These are phyloP conservation scores for Pseudogymnoascus sp. DNA, from an alignment of 2,329 filamentous ascomycete species.

Conservation along the genomic window DNA sequence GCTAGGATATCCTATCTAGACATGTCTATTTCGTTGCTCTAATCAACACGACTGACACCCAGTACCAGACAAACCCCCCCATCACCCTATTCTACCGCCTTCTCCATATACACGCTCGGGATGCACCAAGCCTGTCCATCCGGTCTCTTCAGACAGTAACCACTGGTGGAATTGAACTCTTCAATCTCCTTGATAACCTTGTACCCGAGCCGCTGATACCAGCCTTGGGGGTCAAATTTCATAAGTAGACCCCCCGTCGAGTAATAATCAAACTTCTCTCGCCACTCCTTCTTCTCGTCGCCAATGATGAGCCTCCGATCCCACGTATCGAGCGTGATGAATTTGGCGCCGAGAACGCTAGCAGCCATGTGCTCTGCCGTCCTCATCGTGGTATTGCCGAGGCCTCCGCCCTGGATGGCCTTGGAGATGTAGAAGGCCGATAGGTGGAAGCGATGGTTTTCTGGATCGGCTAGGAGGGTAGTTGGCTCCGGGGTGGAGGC, in stretches of 20 bases:
- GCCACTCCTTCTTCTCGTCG: slow-evolving; percentile 14
- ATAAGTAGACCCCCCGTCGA: neutral
- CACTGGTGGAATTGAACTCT: neutral
- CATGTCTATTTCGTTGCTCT: neutral
- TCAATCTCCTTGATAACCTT: slow-evolving; percentile 6
- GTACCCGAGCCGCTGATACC: slow-evolving; percentile 5
- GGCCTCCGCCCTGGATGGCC: slow-evolving; percentile 20
- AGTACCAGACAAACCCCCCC: neutral
- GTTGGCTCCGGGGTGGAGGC: slow-evolving; percentile 10
- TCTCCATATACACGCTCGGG: slow-evolving; percentile 7
- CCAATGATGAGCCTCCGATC: slow-evolving; percentile 13
- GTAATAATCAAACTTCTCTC: slow-evolving; percentile 2
- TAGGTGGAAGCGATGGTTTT: slow-evolving; percentile 20
- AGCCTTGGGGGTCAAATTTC: slow-evolving; percentile 1
- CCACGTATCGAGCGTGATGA: slow-evolving; percentile 17
- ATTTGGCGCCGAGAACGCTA: slow-evolving; percentile 20
- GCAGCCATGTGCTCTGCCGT: slow-evolving; percentile 19
- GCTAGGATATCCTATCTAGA: neutral
- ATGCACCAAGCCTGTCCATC: slow-evolving; percentile 1
- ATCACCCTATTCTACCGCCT: neutral
- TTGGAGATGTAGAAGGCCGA: slow-evolving; percentile 21
- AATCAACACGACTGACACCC: neutral
- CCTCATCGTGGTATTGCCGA: slow-evolving; percentile 21
- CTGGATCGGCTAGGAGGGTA: slow-evolving; percentile 2
- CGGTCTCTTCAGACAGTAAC: neutral